phyloP scores from a whole-genome alignment of 2,329 filamentous ascomycete species.

The Talaromyces albobiverticillius region DNA sequence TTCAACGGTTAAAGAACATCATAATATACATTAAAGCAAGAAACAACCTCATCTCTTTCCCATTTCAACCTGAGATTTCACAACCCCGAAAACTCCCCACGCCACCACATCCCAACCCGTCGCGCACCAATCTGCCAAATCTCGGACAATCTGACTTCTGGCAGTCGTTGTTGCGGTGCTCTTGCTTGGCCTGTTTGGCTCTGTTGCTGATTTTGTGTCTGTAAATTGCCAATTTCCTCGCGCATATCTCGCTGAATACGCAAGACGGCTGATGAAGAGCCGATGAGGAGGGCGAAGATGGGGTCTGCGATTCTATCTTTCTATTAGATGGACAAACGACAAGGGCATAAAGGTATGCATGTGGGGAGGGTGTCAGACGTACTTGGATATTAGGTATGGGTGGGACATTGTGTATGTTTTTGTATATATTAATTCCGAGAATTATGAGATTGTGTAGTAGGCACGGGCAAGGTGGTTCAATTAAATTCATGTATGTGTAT shows the following conservation, averaged over 20 bases:
- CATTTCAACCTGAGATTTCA: neutral
- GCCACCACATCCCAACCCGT: slow-evolving; percentile 39
- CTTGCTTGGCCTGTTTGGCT: too few relatives aligned
- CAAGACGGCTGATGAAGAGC: slow-evolving; percentile 49
- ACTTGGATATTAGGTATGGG: slow-evolving; percentile 44
- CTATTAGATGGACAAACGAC: too few relatives aligned
- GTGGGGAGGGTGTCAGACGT: slow-evolving; percentile 18
- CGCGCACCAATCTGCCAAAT: slow-evolving; percentile 29
- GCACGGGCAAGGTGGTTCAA: too few relatives aligned
- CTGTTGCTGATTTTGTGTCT: neutral
- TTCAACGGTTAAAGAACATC: too few relatives aligned
- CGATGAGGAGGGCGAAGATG: slow-evolving; percentile 54
- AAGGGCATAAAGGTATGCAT: neutral
- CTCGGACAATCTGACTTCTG: slow-evolving; percentile 24
- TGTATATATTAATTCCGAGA: too few relatives aligned
- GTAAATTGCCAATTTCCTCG: slow-evolving; percentile 33
- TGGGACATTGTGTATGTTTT: slow-evolving; percentile 7
- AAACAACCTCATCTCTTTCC: too few relatives aligned
- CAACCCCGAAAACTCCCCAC: slow-evolving; percentile 34
- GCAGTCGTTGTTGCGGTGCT: neutral
- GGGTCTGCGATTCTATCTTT: slow-evolving; percentile 49
- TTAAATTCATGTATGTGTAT: too few relatives aligned
- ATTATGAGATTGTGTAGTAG: too few relatives aligned
- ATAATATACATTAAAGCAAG: too few relatives aligned
- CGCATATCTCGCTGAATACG: slow-evolving; percentile 55